These are phyloP conservation scores for Neopestalotiopsis clavispora DNA, from an alignment of 2,329 filamentous ascomycete genomes.

Conservation along the genomic window DNA sequence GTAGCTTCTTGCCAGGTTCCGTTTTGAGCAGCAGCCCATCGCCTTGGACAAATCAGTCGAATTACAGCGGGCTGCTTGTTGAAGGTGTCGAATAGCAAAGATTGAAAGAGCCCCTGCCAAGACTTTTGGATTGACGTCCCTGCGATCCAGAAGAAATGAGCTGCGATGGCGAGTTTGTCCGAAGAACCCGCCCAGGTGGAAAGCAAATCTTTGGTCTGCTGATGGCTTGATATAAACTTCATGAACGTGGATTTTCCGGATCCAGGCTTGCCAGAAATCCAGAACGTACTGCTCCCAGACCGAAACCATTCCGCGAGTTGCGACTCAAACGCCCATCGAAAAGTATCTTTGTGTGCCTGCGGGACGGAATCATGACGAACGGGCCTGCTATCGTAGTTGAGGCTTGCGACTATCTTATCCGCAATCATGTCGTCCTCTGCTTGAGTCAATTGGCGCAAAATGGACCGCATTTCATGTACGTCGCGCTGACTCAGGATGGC, in stretches of 20 bases:
- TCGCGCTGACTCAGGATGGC: too few species aligned
- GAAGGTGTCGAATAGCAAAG: slow-evolving; percentile 1
- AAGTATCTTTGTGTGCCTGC: slow-evolving; percentile 4
- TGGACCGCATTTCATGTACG: too few species aligned
- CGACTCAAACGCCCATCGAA: slow-evolving; percentile 4
- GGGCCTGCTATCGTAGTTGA: slow-evolving; percentile 4
- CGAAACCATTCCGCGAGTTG: slow-evolving; percentile 20
- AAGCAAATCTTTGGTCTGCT: not conserved
- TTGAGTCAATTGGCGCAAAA: too few species aligned
- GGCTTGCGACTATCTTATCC: slow-evolving; percentile 7
- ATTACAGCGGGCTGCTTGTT: not conserved
- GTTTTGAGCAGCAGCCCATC: not conserved
- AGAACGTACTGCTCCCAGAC: slow-evolving; percentile 21
- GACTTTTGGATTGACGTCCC: slow-evolving; percentile 9
- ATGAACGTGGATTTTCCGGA: slow-evolving; percentile 29
- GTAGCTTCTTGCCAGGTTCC: slow-evolving; percentile 6
- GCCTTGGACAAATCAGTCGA: not conserved
- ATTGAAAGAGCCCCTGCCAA: not conserved
- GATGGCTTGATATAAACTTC: slow-evolving; percentile 25
- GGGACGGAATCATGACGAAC: slow-evolving; percentile 4
- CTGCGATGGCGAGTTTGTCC: not conserved
- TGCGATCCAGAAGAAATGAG: slow-evolving; percentile 13
- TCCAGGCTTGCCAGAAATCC: slow-evolving; percentile 28
- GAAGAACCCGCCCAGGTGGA: not conserved
- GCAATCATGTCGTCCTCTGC: not conserved